phyloP scores from a whole-genome alignment of 1,139 yeast genomes.

The Pichia norvegensis region DNA sequence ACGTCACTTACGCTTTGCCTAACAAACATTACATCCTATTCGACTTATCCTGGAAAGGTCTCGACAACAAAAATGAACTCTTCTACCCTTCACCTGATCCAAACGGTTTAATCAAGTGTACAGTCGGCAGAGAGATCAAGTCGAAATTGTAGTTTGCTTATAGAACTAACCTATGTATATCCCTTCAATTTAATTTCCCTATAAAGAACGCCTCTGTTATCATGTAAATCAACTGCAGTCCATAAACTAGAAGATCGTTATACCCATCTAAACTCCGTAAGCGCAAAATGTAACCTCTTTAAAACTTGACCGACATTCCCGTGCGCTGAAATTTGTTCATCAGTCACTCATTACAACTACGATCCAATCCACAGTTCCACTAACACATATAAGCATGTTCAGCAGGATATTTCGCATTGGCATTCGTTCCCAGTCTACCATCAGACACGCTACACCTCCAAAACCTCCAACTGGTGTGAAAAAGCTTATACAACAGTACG shows the following conservation, averaged over 20 bases:
- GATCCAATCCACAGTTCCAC: background rate
- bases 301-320: background rate
- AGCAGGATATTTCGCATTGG: background rate
- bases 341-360: no score
- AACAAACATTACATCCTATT: constrained; percentile 83
- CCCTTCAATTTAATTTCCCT: no score
- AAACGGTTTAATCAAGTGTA: constrained; percentile 80
- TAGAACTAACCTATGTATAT: background rate
- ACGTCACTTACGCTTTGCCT: constrained; percentile 70
- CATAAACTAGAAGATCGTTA: no score
- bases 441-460: constrained; percentile 14
- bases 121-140: constrained; percentile 61
- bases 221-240: no score
- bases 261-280: no score
- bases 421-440: constrained; percentile 5
- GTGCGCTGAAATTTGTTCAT: background rate
- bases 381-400: background rate
- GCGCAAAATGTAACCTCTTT: no score
- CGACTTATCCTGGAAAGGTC: constrained; percentile 79
- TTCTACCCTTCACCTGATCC: constrained; percentile 91
- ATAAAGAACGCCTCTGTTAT: no score
- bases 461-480: constrained; percentile 47
- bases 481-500: constrained; percentile 75
- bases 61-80: constrained; percentile 69
- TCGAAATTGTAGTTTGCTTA: constrained; percentile 33